A percentile compares a stretch with the other conserved stretches of the same genome.
Conservation (phyloP, 495 filamentous ascomycete species). For the Penicillium mononematosum region DNA sequence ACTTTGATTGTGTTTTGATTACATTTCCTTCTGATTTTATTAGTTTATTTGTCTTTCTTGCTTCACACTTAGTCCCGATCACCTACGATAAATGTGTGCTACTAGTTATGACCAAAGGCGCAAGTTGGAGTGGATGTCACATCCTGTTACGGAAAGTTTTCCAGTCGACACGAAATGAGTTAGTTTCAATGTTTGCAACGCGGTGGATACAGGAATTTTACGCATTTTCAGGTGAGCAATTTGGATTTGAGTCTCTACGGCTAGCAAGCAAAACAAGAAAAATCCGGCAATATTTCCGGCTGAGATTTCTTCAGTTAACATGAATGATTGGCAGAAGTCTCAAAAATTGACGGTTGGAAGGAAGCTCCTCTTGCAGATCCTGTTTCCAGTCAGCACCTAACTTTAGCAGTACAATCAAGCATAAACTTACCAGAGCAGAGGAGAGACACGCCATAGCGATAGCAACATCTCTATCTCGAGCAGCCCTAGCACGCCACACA, state of each 20-base stretch:
- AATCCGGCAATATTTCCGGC: neutral
- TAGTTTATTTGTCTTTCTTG: neutral
- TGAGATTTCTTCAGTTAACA: neutral
- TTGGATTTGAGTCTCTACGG: too few relatives aligned
- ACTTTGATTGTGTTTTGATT: neutral
- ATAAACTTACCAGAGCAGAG: slow-evolving; percentile 1
- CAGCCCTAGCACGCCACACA: slow-evolving; percentile 2
- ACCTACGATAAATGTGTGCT: too few relatives aligned
- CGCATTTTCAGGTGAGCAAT: too few relatives aligned
- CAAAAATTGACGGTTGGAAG: neutral
- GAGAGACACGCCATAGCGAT: neutral
- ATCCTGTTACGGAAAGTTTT: too few relatives aligned
- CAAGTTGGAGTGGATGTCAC: too few relatives aligned
- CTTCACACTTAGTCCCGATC: neutral
- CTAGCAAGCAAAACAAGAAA: neutral
- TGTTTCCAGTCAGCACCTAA: neutral
- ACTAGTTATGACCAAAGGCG: too few relatives aligned
- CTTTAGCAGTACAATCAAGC: neutral
- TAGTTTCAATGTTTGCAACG: too few relatives aligned
- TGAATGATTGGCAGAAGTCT: slow-evolving; percentile 1
- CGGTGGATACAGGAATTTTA: too few relatives aligned
- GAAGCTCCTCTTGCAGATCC: slow-evolving; percentile 1
- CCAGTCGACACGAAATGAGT: too few relatives aligned
- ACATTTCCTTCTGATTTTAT: neutral
- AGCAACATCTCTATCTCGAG: neutral